A percentile compares a stretch with the other conserved stretches of the same genome.
Conservation (phyloP, 345 rosid genomes). For the Erucastrum elatum region DNA sequence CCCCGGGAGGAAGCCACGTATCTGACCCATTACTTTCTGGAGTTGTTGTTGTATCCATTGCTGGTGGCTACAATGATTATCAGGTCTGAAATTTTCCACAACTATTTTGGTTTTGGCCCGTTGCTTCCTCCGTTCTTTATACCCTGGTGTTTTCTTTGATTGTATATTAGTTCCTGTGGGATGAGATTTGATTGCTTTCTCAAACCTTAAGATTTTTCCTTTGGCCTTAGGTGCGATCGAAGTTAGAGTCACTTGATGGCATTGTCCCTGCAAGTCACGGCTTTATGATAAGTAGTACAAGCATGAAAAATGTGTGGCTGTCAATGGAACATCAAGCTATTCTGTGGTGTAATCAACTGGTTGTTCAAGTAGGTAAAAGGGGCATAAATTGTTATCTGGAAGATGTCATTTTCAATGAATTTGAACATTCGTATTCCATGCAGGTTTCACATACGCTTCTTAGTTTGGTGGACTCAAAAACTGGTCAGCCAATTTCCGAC, state of each 20-base stretch:
- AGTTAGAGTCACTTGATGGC: conserved; percentile 80
- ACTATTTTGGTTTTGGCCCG: neutral
- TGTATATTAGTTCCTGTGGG: conserved; percentile 4
- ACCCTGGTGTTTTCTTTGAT: conserved; percentile 7
- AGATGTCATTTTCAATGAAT: conserved; percentile 11
- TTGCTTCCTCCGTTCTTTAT: conserved; percentile 12
- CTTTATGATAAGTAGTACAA: conserved; percentile 83
- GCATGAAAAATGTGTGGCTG: conserved; percentile 93
- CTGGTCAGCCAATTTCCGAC: conserved; percentile 66
- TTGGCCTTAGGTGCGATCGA: conserved; percentile 69
- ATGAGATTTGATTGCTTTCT: conserved; percentile 11
- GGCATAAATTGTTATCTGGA: conserved; percentile 18
- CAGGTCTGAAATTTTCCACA: conserved; percentile 54
- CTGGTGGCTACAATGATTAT: conserved; percentile 91
- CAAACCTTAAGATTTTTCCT: conserved; percentile 13
- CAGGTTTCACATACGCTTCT: conserved; percentile 98
- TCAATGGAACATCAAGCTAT: conserved; percentile 99
- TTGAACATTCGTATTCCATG: conserved; percentile 40
- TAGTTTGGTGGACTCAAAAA: conserved; percentile 77
- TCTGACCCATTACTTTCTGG: conserved; percentile 71
- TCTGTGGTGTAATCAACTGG: conserved; percentile 96
- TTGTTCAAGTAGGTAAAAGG: conserved; percentile 75
- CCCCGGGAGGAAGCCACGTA: conserved; percentile 49
- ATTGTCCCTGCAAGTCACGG: conserved; percentile 95
- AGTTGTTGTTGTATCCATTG: conserved; percentile 77